Conservation (phyloP, 2,329 filamentous ascomycete species). For the Chaetomium olivaceum region DNA sequence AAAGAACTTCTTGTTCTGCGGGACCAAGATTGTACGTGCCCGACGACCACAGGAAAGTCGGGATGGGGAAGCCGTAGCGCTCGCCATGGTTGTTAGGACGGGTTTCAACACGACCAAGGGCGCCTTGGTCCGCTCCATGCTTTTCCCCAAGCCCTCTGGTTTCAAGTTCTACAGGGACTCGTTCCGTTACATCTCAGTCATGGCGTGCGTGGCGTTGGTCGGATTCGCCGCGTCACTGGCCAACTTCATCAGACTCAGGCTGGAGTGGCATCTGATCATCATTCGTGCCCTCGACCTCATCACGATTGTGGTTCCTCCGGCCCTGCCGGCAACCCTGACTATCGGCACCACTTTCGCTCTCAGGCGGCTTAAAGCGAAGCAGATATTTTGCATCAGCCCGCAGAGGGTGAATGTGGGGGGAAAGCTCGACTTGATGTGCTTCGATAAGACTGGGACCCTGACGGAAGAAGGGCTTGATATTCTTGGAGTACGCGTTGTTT, state of each 20-base stretch:
- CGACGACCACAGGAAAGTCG: slow-evolving; percentile 82
- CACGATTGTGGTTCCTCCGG: slow-evolving; percentile 95
- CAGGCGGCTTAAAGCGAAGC: slow-evolving; percentile 77
- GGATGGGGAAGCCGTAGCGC: slow-evolving; percentile 83
- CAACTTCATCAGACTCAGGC: slow-evolving; percentile 83
- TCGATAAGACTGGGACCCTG: slow-evolving; percentile 97
- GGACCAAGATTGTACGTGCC: slow-evolving; percentile 92
- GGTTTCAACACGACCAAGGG: slow-evolving; percentile 98
- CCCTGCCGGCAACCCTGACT: slow-evolving; percentile 88
- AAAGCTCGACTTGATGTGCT: slow-evolving; percentile 94
- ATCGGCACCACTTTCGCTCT: slow-evolving; percentile 97
- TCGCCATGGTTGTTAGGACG: slow-evolving; percentile 89
- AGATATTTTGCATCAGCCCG: slow-evolving; percentile 97
- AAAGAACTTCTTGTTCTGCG: slow-evolving; percentile 88
- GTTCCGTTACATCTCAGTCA: slow-evolving; percentile 96
- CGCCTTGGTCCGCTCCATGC: slow-evolving; percentile 91
- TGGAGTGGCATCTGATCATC: slow-evolving; percentile 88
- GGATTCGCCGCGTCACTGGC: slow-evolving; percentile 90
- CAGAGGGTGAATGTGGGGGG: slow-evolving; percentile 96
- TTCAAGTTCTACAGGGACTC: slow-evolving; percentile 99
- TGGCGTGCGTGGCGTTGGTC: slow-evolving; percentile 80
- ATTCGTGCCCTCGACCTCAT: slow-evolving; percentile 92
- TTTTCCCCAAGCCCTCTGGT: slow-evolving; percentile 95
- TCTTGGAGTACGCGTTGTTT: slow-evolving; percentile 79
- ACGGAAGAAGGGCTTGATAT: slow-evolving; percentile 97